These are phyloP conservation scores for Isatis tinctoria DNA, from an alignment of 345 rosid genomes.

Conservation along the genomic window DNA sequence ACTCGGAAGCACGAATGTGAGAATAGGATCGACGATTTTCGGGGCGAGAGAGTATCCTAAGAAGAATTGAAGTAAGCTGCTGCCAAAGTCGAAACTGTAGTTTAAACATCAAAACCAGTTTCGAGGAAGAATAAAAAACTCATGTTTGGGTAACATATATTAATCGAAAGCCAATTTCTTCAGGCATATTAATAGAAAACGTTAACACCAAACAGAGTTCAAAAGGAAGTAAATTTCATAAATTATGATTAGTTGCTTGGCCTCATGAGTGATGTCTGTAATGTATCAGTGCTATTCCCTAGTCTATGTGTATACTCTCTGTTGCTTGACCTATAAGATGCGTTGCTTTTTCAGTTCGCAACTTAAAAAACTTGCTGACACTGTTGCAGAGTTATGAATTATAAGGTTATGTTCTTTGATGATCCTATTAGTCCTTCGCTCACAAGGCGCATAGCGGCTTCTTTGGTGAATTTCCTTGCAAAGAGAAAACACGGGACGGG, in stretches of 20 bases:
- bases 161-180: neutral
- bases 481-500: conserved; percentile 73
- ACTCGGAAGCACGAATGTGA: conserved; percentile 90
- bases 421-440: conserved; percentile 57
- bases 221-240: neutral
- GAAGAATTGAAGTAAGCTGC: conserved; percentile 31
- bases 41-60: conserved; percentile 88
- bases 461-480: conserved; percentile 81
- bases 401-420: conserved; percentile 22
- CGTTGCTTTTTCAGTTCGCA: neutral
- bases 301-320: conserved; percentile 10
- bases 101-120: neutral
- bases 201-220: neutral
- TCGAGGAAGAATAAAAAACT: neutral
- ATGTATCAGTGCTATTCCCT: conserved; percentile 7
- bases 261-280: conserved; percentile 17
- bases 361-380: conserved; percentile 1
- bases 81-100: neutral
- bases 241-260: neutral
- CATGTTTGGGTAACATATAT: neutral
- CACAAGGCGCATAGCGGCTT: conserved; percentile 86
- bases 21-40: conserved; percentile 85
- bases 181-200: neutral
- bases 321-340: conserved; percentile 1
- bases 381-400: neutral